Conservation (phyloP, 2,329 filamentous ascomycete species). For the Botrytis aclada region DNA sequence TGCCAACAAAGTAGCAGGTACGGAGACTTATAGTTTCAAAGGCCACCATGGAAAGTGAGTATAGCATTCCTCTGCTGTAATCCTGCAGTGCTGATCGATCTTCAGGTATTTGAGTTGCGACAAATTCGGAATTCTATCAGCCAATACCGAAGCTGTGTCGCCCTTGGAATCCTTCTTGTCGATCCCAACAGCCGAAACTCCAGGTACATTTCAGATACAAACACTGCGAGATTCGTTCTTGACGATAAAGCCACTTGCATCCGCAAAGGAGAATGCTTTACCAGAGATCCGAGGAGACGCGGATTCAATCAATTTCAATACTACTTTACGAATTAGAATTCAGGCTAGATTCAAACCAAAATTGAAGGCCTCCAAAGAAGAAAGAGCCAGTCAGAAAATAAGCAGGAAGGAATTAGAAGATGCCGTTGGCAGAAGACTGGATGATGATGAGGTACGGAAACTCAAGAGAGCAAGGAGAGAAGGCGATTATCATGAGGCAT, state of each 20-base stretch:
- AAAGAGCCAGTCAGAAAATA: slow-evolving; percentile 81
- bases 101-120: slow-evolving; percentile 79
- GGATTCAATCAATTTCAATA: slow-evolving; percentile 62
- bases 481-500: slow-evolving; percentile 83
- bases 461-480: slow-evolving; percentile 81
- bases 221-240: slow-evolving; percentile 71
- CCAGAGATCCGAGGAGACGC: slow-evolving; percentile 76
- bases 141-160: slow-evolving; percentile 76
- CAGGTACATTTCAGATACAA: slow-evolving; percentile 71
- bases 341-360: slow-evolving; percentile 90
- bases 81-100: slow-evolving; percentile 1
- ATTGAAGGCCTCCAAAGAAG: slow-evolving; percentile 74
- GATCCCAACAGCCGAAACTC: slow-evolving; percentile 61
- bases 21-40: slow-evolving; percentile 80
- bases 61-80: neutral
- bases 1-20: slow-evolving; percentile 77
- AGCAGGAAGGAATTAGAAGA: slow-evolving; percentile 81
- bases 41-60: slow-evolving; percentile 79
- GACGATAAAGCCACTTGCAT: slow-evolving; percentile 53
- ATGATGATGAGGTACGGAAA: slow-evolving; percentile 81
- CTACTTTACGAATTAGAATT: slow-evolving; percentile 81
- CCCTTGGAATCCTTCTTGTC: slow-evolving; percentile 77
- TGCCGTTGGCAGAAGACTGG: slow-evolving; percentile 69
- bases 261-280: slow-evolving; percentile 45
- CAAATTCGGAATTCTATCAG: slow-evolving; percentile 74